These are phyloP conservation scores for Fusarium anguioides DNA, from an alignment of 2,329 filamentous ascomycete genomes.

Conservation along the genomic window DNA sequence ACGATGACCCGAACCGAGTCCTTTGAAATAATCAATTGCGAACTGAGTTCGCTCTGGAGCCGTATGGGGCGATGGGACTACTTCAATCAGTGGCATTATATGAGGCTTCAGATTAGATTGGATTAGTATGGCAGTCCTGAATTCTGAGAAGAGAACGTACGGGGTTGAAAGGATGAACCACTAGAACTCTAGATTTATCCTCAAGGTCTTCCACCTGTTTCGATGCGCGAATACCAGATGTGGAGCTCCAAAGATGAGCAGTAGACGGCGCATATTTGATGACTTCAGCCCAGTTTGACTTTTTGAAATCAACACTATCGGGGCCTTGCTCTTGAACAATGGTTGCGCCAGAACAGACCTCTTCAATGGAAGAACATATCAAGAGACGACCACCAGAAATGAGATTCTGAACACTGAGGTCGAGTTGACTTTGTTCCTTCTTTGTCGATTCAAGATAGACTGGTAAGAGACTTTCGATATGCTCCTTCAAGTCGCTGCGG, in stretches of 20 bases:
- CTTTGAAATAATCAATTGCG: slow-evolving; percentile 25
- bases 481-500: slow-evolving; percentile 24
- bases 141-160: background rate
- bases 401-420: background rate
- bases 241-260: slow-evolving; percentile 34
- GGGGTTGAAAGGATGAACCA: slow-evolving; percentile 37
- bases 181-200: slow-evolving; percentile 19
- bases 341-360: slow-evolving; percentile 13
- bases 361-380: slow-evolving; percentile 22
- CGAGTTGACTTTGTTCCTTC: background rate
- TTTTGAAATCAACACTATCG: slow-evolving; percentile 34
- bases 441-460: slow-evolving; percentile 22
- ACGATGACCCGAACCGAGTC: slow-evolving; percentile 24
- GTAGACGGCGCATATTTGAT: background rate
- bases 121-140: background rate
- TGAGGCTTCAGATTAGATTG: slow-evolving; percentile 4
- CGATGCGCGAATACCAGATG: slow-evolving; percentile 29
- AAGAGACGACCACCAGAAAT: slow-evolving; percentile 2
- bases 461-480: slow-evolving; percentile 21
- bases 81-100: slow-evolving; percentile 37
- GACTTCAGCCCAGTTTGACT: slow-evolving; percentile 25
- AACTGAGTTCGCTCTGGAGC: slow-evolving; percentile 11
- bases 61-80: slow-evolving; percentile 29
- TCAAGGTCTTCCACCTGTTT: slow-evolving; percentile 25
- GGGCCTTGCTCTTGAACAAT: slow-evolving; percentile 40